Conservation (phyloP, 345 rosid genomes). For the Pistacia integerrima region DNA sequence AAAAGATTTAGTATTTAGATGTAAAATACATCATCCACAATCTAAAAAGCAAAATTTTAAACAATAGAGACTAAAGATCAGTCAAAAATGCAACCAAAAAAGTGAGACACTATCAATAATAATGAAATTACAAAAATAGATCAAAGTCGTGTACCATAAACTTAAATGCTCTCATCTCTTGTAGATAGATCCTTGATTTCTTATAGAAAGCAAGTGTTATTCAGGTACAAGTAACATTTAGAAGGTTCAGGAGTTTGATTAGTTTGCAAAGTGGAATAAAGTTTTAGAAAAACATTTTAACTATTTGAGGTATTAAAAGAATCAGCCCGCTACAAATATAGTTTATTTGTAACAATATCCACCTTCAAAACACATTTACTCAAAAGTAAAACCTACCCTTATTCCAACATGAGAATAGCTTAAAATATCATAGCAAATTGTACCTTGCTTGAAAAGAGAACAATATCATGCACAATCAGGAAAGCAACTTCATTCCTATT, state of each 20-base stretch:
- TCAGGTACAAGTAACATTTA: not conserved
- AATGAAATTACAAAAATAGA: no score
- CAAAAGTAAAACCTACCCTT: not conserved
- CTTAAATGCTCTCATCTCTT: not conserved
- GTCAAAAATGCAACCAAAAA: not conserved
- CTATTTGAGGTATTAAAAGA: not conserved
- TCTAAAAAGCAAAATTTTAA: not conserved
- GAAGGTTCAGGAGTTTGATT: not conserved
- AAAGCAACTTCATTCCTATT: no score
- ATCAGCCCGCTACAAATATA: not conserved
- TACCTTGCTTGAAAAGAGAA: no score
- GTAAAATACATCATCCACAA: not conserved
- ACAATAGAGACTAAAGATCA: not conserved
- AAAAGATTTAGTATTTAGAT: not conserved
- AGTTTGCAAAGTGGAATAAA: not conserved
- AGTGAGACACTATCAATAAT: not conserved
- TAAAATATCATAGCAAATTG: no score
- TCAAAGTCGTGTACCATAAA: not conserved
- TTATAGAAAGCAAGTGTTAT: not conserved
- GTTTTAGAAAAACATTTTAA: not conserved
- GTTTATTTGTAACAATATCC: not conserved
- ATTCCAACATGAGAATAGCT: not conserved
- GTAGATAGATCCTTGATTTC: not conserved
- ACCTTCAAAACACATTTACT: not conserved
- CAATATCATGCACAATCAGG: no score